Evolutionary conservation across 164 flowering plant species (phyloP), one percentile per base, ranked within the genome.

Genomic region (Aristolochia contorta): DNA sequence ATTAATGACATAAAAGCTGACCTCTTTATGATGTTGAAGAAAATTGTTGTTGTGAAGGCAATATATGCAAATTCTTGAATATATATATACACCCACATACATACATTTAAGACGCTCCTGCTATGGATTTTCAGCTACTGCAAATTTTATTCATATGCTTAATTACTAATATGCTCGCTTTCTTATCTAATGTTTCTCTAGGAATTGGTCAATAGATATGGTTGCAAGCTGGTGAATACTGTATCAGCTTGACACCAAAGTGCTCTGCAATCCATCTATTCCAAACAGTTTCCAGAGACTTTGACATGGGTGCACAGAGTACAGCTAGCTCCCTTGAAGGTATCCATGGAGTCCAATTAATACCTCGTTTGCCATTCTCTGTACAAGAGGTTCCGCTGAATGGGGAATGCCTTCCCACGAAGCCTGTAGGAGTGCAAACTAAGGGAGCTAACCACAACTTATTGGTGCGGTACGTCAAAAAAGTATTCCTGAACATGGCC

Each of bases 271-370:
- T 64, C 49, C 25, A 48, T 59, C 54, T 59, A 33, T 37, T 63
- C 52, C 47, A 16, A 20, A 15, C 43, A 37, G 12, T 37, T 54
- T 20, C 33, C 60, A 12, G 10, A 3, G 19, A 57, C 32, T 58
- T 56, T 54, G 63, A 61, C 62, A 91, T 85, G 94, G 63, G 76
- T 80, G 70, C 68, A 56, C 73, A 78, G 67, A 70, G 77, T 59
- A 57, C 63, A 51, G 23, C 68, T 54, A 72, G 47, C 57, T 47
- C 69, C 65, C 71, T 91, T 4, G 78, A 85, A 52, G 94, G 92
- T 67, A 65, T 91, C 18, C 92, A 82, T 71, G 96, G 92, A 61
- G 80, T 91, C 54, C 89, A 77, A 63, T 47, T 86, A 70, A 75
- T 74, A 23, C 84, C 84, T 59, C 86, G 72, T 71, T 69, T 86